Base-by-base conservation (phyloP, 2,329 filamentous ascomycete genomes). In the Verticillium nonalfalfae region DNA sequence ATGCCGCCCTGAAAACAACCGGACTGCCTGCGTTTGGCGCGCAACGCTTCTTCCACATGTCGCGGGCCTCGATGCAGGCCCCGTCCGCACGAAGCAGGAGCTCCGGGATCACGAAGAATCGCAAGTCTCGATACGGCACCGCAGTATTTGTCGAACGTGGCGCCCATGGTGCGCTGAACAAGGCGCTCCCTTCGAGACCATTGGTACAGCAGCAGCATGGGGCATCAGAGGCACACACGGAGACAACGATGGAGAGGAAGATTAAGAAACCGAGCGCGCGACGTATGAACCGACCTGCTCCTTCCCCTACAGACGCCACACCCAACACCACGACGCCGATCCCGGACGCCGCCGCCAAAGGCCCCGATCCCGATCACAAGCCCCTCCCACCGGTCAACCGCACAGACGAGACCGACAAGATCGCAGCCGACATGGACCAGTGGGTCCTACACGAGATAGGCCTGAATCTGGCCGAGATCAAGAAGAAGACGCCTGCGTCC, bases 371-470 rank as follows among this genome's bases (percentile, higher is more conserved):
- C 14, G 45, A 65, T 13, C 62, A 61, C 58, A 64, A 58, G 35
- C 61, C 64, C 13, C 57, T 65, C 58, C 64, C 76, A 14, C 56
- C 75, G 58, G 68, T 69, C 26, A 72, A 70, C 2, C 73, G 76
- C 61, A 71, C 67, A 38, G 71, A 77, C 63, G 77, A 84, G 54
- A 78, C 82, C 74, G 78, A 81, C 50, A 75, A 78, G 64, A 76
- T 85, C 39, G 74, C 81, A 1, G 78, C 78, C 6, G 81, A 83
- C 38, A 85, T 86, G 83, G 79, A 85, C 67, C 74, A 77, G 36
- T 88, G 83, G 75, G 83, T 85, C 1, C 73, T 88, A 64, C 76
- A 81, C 66, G 80, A 87, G 63, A 85, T 88, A 38, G 80, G 79
- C 1, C 77, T 79, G 21, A 84, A 81, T 63, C 70, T 86, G 5